Conservation (phyloP, 2,329 filamentous ascomycete species). For the Myriosclerotinia duriaeana region DNA sequence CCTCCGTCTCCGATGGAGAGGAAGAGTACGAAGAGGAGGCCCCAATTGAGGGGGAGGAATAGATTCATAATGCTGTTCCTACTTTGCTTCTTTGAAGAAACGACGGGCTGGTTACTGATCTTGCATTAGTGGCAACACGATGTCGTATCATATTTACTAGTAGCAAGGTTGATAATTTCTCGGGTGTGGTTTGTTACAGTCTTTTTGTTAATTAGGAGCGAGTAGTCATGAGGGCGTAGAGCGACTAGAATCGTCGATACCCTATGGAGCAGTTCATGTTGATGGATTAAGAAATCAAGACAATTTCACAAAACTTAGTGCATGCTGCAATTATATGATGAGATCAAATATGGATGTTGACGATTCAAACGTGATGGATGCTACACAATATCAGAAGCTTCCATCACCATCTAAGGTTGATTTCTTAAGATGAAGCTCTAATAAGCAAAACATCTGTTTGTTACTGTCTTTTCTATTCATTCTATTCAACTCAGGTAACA, state of each 20-base stretch:
- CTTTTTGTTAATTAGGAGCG: constrained; percentile 31
- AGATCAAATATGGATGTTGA: background rate
- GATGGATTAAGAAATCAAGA: constrained; percentile 37
- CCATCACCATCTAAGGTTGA: background rate
- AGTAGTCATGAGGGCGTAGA: constrained; percentile 33
- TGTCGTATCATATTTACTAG: constrained; percentile 32
- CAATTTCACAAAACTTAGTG: constrained; percentile 21
- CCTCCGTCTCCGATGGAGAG: constrained; percentile 93
- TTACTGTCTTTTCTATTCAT: background rate
- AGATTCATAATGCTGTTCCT: constrained; percentile 27
- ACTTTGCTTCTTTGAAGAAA: constrained; percentile 27
- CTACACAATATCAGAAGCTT: background rate
- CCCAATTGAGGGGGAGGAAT: constrained; percentile 67
- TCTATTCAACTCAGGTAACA: background rate
- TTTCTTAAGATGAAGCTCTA: background rate
- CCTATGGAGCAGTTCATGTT: constrained; percentile 32
- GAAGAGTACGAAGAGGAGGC: constrained; percentile 86
- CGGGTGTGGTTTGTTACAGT: constrained; percentile 23
- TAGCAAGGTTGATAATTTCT: constrained; percentile 35
- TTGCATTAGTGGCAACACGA: constrained; percentile 31
- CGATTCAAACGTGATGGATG: background rate
- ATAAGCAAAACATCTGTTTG: background rate
- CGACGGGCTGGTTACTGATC: constrained; percentile 27
- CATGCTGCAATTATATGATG: background rate
- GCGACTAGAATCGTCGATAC: constrained; percentile 34